Percentiles rank a stretch among this genome's conserved stretches.
Evolutionary conservation across 352 stramenopile genomes (phyloP).

Genomic region (Phytophthora colocasiae): DNA sequence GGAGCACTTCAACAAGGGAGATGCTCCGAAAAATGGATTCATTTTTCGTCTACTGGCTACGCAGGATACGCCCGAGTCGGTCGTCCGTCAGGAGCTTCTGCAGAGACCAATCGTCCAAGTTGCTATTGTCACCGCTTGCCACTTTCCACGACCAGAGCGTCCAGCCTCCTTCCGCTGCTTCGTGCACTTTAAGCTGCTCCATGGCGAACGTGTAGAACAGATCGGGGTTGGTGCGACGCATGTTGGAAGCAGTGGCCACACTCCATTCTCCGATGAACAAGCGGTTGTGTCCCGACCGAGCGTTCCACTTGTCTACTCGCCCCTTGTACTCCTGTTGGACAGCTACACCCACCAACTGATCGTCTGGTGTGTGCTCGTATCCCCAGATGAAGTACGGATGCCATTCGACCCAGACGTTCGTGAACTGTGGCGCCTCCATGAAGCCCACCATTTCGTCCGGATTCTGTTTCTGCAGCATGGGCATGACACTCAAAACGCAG

Average conservation of each 20-base stretch:
- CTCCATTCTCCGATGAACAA: conserved; percentile 76
- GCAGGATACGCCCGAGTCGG: conserved; percentile 23
- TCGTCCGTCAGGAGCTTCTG: conserved; percentile 58
- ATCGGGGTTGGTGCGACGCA: conserved; percentile 49
- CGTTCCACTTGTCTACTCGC: conserved; percentile 45
- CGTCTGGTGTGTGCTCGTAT: conserved; percentile 61
- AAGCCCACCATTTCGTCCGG: conserved; percentile 65
- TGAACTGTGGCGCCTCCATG: conserved; percentile 54
- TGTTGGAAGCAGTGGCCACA: conserved; percentile 50
- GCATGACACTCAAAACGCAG: conserved; percentile 71
- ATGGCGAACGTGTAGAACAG: conserved; percentile 54
- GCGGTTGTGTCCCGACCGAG: conserved; percentile 34
- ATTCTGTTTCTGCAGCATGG: conserved; percentile 67
- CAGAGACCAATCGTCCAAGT: conserved; percentile 66
- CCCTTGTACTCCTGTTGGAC: conserved; percentile 41
- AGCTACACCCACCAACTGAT: conserved; percentile 51
- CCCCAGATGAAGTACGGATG: conserved; percentile 87
- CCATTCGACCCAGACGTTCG: conserved; percentile 87
- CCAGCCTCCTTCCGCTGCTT: conserved; percentile 59
- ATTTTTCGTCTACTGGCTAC: conserved; percentile 3
- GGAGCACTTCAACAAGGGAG: conserved; percentile 17
- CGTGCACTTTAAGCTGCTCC: conserved; percentile 63
- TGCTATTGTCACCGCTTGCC: conserved; percentile 39
- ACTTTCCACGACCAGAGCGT: conserved; percentile 76
- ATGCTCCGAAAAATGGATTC: conserved; percentile 5